These are phyloP conservation scores for Phytopythium boreale DNA, from an alignment of 352 stramenopile genomes.

Conservation along the genomic window DNA sequence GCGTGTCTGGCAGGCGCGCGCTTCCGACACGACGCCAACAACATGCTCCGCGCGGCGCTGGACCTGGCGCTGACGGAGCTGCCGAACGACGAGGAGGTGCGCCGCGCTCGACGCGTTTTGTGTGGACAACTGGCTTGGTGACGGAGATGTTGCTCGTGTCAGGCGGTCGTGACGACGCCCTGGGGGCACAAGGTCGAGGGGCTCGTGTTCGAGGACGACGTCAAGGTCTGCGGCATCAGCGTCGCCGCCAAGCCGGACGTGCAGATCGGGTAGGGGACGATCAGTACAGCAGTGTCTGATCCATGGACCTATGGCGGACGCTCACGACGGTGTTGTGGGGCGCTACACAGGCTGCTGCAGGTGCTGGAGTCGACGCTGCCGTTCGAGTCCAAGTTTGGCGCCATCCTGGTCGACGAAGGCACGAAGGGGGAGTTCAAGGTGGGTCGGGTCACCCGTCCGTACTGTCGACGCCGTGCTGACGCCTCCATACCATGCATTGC, in stretches of 20 bases:
- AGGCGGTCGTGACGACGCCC: conserved; percentile 77
- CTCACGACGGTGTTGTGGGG: neutral
- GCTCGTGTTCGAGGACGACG: conserved; percentile 70
- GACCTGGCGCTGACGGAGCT: conserved; percentile 76
- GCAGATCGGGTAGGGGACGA: conserved; percentile 33
- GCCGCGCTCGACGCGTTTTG: neutral
- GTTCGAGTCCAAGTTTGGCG: conserved; percentile 61
- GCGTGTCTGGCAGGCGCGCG: conserved; percentile 26
- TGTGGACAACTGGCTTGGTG: too few relatives aligned
- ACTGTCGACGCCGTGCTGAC: too few relatives aligned
- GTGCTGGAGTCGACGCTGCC: conserved; percentile 57
- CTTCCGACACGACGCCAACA: conserved; percentile 76
- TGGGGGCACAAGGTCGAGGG: conserved; percentile 69
- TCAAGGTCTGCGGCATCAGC: conserved; percentile 74
- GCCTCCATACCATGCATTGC: neutral
- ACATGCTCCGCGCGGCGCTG: conserved; percentile 59
- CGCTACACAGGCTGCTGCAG: conserved; percentile 31
- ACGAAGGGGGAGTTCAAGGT: conserved; percentile 47
- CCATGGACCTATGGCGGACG: neutral
- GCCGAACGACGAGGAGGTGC: conserved; percentile 77
- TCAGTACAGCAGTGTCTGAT: too few relatives aligned
- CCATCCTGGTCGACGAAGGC: conserved; percentile 51
- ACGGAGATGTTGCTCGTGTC: too few relatives aligned
- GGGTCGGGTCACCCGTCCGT: too few relatives aligned
- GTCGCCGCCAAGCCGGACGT: conserved; percentile 46